Conservation (phyloP, 2,329 filamentous ascomycete species). For the Venturia effusa region DNA sequence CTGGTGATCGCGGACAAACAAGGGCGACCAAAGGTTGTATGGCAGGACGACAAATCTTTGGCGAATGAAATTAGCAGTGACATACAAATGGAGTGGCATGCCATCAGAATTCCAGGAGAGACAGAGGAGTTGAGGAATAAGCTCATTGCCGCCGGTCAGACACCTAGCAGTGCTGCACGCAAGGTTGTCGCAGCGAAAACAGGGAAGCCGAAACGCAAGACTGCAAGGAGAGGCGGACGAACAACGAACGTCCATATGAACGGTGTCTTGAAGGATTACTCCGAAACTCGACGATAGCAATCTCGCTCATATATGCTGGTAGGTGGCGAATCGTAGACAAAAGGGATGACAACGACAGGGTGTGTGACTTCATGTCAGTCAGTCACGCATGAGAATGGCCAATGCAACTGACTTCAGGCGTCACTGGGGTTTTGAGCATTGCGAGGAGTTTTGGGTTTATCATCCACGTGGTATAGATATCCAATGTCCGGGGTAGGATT, state of each 20-base stretch:
- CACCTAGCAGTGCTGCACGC: constrained; percentile 63
- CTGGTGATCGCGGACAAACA: constrained; percentile 86
- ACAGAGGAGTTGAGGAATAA: constrained; percentile 67
- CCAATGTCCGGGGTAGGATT: background rate
- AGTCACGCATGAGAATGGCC: background rate
- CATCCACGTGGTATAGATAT: background rate
- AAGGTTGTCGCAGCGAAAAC: constrained; percentile 43
- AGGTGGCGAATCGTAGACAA: background rate
- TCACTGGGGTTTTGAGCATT: background rate
- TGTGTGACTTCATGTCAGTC: background rate
- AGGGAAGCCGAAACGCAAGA: constrained; percentile 64
- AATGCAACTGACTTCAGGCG: background rate
- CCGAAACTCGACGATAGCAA: constrained; percentile 27
- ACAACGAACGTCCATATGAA: constrained; percentile 83
- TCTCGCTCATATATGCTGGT: too few relatives aligned
- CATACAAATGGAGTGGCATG: constrained; percentile 75
- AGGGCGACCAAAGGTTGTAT: constrained; percentile 72
- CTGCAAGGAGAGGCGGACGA: constrained; percentile 63
- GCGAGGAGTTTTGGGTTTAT: background rate
- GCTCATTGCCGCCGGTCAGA: constrained; percentile 66
- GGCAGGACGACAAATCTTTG: constrained; percentile 75
- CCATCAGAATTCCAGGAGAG: constrained; percentile 60
- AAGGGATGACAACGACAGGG: background rate
- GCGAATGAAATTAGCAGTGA: constrained; percentile 67
- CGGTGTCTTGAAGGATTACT: constrained; percentile 67